A percentile compares a stretch with the other conserved stretches of the same genome.
Evolutionary conservation across 2,329 filamentous ascomycete genomes (phyloP).

Genomic region (Hymenoscyphus occultus): DNA sequence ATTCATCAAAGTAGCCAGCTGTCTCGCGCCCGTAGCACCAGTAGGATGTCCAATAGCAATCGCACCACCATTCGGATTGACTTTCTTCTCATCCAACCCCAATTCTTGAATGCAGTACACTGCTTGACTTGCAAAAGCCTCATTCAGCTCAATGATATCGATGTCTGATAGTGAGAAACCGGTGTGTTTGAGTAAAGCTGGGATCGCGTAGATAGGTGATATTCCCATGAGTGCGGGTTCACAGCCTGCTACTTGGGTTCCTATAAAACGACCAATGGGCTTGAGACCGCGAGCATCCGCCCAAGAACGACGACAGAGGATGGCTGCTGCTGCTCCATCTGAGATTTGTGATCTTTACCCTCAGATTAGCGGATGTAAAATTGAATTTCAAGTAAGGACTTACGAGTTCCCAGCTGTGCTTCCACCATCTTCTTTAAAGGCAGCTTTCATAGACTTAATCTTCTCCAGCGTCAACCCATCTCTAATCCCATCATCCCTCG

Average conservation of each 20-base stretch:
- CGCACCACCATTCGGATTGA: slow-evolving; percentile 53
- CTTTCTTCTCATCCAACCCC: slow-evolving; percentile 45
- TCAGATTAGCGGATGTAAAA: neutral
- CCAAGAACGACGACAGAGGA: slow-evolving; percentile 62
- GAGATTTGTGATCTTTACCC: slow-evolving; percentile 52
- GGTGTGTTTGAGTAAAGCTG: slow-evolving; percentile 57
- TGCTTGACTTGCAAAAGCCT: slow-evolving; percentile 38
- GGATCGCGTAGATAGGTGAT: slow-evolving; percentile 62
- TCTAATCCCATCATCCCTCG: slow-evolving; percentile 63
- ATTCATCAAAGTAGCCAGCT: slow-evolving; percentile 47
- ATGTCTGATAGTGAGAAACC: slow-evolving; percentile 57
- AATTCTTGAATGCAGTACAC: slow-evolving; percentile 45
- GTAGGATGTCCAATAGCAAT: slow-evolving; percentile 53
- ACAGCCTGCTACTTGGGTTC: slow-evolving; percentile 61
- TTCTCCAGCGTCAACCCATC: slow-evolving; percentile 56
- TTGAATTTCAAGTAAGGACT: slow-evolving; percentile 1
- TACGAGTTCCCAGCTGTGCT: slow-evolving; percentile 60
- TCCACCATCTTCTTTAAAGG: slow-evolving; percentile 56
- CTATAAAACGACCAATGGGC: slow-evolving; percentile 64
- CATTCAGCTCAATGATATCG: slow-evolving; percentile 67
- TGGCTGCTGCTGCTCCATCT: slow-evolving; percentile 60
- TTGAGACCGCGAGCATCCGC: slow-evolving; percentile 57
- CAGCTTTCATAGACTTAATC: slow-evolving; percentile 59
- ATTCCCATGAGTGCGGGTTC: slow-evolving; percentile 67
- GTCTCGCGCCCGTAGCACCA: slow-evolving; percentile 49